These are phyloP conservation scores for Cercophora scortea DNA, from an alignment of 495 filamentous ascomycete genomes.

Conservation along the genomic window DNA sequence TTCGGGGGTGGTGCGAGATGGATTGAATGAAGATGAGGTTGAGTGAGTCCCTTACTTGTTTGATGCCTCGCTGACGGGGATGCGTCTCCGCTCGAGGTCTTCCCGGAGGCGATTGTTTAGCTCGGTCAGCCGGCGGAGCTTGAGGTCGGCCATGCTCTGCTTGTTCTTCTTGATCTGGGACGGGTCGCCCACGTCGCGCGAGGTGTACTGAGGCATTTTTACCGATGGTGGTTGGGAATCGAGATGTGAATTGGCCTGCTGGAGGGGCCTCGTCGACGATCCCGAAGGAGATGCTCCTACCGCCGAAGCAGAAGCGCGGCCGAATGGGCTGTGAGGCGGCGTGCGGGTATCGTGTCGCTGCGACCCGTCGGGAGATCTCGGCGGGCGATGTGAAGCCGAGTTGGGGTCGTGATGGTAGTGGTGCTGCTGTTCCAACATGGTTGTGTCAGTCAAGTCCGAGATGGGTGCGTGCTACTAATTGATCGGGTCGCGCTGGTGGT, in stretches of 20 bases:
- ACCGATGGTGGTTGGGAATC: not conserved
- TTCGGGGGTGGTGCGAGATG: not conserved
- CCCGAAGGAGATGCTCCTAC: conserved; percentile 16
- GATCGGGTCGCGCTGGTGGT: not conserved
- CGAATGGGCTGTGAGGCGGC: conserved; percentile 12
- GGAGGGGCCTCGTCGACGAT: conserved; percentile 1
- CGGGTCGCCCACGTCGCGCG: conserved; percentile 51
- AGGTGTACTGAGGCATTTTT: conserved; percentile 48
- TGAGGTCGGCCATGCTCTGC: conserved; percentile 97
- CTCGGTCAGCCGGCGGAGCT: conserved; percentile 90
- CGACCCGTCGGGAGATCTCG: conserved; percentile 8
- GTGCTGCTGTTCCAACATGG: conserved; percentile 9
- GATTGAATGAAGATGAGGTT: not conserved
- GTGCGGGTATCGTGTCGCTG: conserved; percentile 8
- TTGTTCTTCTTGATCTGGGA: conserved; percentile 88
- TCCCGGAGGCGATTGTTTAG: conserved; percentile 90
- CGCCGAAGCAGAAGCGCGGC: conserved; percentile 6
- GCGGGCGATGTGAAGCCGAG: conserved; percentile 7
- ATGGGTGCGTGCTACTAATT: not conserved
- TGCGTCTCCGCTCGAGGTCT: conserved; percentile 87
- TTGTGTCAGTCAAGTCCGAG: conserved; percentile 13
- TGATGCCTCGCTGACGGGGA: conserved; percentile 89
- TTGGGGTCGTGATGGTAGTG: not conserved
- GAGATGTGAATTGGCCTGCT: not conserved
- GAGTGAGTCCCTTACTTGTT: conserved; percentile 58